Base-by-base conservation (phyloP, 2,329 filamentous ascomycete genomes). In the Ophiostoma sp. region DNA sequence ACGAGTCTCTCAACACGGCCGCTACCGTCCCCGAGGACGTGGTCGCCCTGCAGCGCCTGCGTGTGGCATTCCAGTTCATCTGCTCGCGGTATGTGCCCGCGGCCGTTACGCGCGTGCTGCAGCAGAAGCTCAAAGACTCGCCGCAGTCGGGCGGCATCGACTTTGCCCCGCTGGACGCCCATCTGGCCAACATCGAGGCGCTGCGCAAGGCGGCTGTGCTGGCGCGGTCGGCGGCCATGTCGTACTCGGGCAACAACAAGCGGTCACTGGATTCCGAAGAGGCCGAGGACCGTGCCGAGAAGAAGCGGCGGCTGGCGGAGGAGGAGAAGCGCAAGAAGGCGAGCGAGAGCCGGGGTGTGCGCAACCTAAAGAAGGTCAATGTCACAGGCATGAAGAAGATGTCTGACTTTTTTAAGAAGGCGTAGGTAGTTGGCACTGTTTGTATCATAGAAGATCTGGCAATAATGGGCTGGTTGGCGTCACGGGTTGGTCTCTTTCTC, bases 321-420 rank as follows among this genome's bases (percentile, higher is more conserved):
- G 94, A 97, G 71, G 94, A 97, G 71, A 91, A 90, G 81, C 90
- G 87, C 78, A 94, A 89, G 80, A 94, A 96, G 81, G 87, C 86
- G 2, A 83, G 82, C 33, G 86, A 92, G 80, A 95, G 91, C 73
- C 84, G 88, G 36, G 94, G 88, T 0, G 87, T 97, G 1, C 89
- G 89, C 77, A 86, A 94, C 67, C 78, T 99, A 76, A 91, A 91
- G 78, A 99, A 98, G 81, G 94, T 94, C 67, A 91, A 98, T 80
- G 94, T 90, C 0, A 87, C 81, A 31, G 95, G 95, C 1, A 99
- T 99, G 95, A 95, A 91, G 85, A 99, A 98, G 83, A 86, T 99
- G 86, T 97, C 92, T 77, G 87, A 89, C 72, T 99, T 99, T 81
- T 99, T 99, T 79, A 88, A 88, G 72, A 96, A 94, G 81, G 86